A percentile compares a stretch with the other conserved stretches of the same genome.
Evolutionary conservation across 495 filamentous ascomycete genomes (phyloP).

Genomic region (Amorphotheca resinae): DNA sequence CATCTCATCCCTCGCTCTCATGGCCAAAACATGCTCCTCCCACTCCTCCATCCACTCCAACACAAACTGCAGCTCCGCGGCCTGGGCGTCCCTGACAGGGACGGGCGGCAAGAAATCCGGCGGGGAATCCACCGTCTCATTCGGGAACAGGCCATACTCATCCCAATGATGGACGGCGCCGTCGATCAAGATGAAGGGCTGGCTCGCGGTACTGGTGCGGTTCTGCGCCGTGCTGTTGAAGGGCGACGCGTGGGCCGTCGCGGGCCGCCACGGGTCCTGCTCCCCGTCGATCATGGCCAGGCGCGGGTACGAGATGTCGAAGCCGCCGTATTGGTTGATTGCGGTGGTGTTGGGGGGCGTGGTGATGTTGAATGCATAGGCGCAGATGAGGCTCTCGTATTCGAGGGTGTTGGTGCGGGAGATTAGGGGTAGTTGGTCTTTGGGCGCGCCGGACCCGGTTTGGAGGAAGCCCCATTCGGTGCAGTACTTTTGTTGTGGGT

Average conservation of each 20-base stretch:
- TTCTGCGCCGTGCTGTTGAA: constrained; percentile 30
- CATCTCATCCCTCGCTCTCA: no score
- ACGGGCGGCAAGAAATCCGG: constrained; percentile 37
- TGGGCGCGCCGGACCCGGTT: constrained; percentile 51
- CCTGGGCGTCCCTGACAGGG: constrained; percentile 41
- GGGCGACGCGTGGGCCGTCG: constrained; percentile 42
- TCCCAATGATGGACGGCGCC: constrained; percentile 60
- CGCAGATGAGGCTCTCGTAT: constrained; percentile 42
- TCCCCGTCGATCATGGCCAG: constrained; percentile 58
- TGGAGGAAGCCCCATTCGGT: constrained; percentile 58
- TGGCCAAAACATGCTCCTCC: constrained; percentile 14
- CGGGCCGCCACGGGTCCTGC: constrained; percentile 57
- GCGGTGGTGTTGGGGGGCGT: constrained; percentile 37
- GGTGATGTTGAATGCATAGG: constrained; percentile 49
- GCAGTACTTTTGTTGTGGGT: constrained; percentile 16
- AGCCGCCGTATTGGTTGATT: constrained; percentile 62
- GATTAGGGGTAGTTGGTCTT: constrained; percentile 45
- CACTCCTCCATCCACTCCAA: constrained; percentile 53
- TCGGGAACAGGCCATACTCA: constrained; percentile 53
- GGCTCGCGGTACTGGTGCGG: constrained; percentile 37
- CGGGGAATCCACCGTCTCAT: constrained; percentile 31
- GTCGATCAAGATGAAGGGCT: constrained; percentile 53
- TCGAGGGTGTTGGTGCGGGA: constrained; percentile 48
- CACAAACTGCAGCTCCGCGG: constrained; percentile 44
- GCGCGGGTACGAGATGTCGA: constrained; percentile 46